phyloP scores from a whole-genome alignment of 169 alveolate species.

The Ichthyophthirius multifiliis region DNA sequence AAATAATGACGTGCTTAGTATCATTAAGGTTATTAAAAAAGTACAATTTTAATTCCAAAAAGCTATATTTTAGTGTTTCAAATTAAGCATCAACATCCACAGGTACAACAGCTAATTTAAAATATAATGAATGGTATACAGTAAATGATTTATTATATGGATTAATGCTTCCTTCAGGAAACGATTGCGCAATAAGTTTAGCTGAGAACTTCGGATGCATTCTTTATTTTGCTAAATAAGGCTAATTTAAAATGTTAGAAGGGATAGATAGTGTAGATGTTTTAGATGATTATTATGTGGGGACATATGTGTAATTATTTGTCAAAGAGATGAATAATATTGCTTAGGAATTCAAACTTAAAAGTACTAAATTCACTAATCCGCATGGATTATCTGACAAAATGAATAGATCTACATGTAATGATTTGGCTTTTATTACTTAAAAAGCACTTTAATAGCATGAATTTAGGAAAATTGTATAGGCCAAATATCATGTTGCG shows the following conservation, averaged over 20 bases:
- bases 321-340: constrained; percentile 56
- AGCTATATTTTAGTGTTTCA: not conserved
- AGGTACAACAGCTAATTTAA: constrained; percentile 69
- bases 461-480: constrained; percentile 17
- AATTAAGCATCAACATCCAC: not conserved
- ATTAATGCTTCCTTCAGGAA: constrained; percentile 59
- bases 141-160: constrained; percentile 33
- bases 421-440: constrained; percentile 57
- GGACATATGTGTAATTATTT: constrained; percentile 19
- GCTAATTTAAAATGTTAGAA: not conserved
- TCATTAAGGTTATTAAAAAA: constrained; percentile 16
- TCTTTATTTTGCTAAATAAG: not conserved
- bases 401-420: constrained; percentile 54
- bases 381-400: constrained; percentile 71
- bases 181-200: constrained; percentile 55
- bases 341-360: constrained; percentile 27
- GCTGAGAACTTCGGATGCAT: constrained; percentile 18
- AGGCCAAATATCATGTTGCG: constrained; percentile 3
- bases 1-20: constrained; percentile 69
- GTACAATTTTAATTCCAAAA: not conserved
- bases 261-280: not conserved
- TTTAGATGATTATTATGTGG: not conserved
- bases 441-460: constrained; percentile 57
- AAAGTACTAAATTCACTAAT: constrained; percentile 39
- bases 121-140: constrained; percentile 46